Conservation (phyloP, 768 basidiomycete species). For the Rhodotorula paludigena region DNA sequence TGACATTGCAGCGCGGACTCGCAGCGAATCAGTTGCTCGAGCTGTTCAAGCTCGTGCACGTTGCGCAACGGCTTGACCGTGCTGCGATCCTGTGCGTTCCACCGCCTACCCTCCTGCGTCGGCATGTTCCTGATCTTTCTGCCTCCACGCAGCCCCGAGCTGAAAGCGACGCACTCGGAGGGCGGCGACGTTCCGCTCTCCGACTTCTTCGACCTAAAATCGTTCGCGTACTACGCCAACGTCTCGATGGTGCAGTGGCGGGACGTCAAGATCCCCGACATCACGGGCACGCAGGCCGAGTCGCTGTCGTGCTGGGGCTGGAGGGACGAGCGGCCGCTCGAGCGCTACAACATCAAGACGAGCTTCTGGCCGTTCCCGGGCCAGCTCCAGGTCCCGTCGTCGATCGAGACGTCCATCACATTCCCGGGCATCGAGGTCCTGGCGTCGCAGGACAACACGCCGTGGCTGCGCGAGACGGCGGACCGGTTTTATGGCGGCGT, state of each 20-base stretch:
- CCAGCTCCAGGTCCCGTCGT: conserved; percentile 25
- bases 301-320: conserved; percentile 36
- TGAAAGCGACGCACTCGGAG: conserved; percentile 28
- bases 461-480: conserved; percentile 23
- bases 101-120: not conserved
- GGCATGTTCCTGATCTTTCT: not conserved
- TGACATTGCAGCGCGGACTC: no score
- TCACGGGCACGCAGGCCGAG: conserved; percentile 25
- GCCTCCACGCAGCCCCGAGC: conserved; percentile 18
- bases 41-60: conserved; percentile 35
- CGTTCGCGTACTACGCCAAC: conserved; percentile 33
- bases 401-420: conserved; percentile 35
- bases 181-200: conserved; percentile 26
- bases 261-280: conserved; percentile 37
- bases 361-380: conserved; percentile 35
- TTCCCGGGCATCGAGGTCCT: conserved; percentile 38
- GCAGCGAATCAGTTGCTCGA: conserved; percentile 36
- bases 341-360: conserved; percentile 37
- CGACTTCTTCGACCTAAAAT: conserved; percentile 34
- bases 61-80: conserved; percentile 28
- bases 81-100: conserved; percentile 26
- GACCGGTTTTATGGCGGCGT: conserved; percentile 1
- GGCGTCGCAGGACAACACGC: conserved; percentile 12
- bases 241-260: conserved; percentile 30
- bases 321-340: conserved; percentile 25